Percentiles rank a stretch among this genome's conserved stretches.
Conservation (phyloP, 164 flowering plant genomes). For the Cinnamomum micranthum region DNA sequence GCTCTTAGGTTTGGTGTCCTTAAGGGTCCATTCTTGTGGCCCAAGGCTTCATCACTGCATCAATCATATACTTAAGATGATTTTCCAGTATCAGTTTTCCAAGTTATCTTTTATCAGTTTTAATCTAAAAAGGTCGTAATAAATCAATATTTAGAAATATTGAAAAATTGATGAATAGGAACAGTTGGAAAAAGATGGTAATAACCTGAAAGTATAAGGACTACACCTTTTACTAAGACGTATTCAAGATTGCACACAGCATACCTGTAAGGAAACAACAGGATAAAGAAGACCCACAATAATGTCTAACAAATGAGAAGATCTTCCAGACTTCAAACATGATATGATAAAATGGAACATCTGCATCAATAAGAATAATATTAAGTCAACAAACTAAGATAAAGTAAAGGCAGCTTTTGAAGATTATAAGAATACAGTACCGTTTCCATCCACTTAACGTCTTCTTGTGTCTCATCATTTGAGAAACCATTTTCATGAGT, state of each 20-base stretch:
- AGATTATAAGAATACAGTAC: slow-evolving; percentile 32
- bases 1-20: too few relatives aligned
- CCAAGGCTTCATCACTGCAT: too few relatives aligned
- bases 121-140: too few relatives aligned
- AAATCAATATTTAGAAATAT: too few relatives aligned
- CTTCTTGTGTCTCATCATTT: slow-evolving; percentile 55
- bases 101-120: too few relatives aligned
- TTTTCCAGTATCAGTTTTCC: too few relatives aligned
- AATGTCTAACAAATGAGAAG: slow-evolving; percentile 65
- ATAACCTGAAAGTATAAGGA: too few relatives aligned
- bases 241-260: slow-evolving; percentile 2
- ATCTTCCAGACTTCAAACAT: slow-evolving; percentile 88
- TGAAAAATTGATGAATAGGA: too few relatives aligned
- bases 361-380: slow-evolving; percentile 34
- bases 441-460: slow-evolving; percentile 97
- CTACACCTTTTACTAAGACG: too few relatives aligned
- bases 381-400: background rate
- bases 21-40: too few relatives aligned
- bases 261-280: slow-evolving; percentile 82
- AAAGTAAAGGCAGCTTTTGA: background rate
- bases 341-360: slow-evolving; percentile 85
- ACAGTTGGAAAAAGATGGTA: too few relatives aligned
- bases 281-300: slow-evolving; percentile 81
- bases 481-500: slow-evolving; percentile 34
- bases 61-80: too few relatives aligned